Conservation (phyloP, 169 alveolate genomes). For the Plasmodium fragile region DNA sequence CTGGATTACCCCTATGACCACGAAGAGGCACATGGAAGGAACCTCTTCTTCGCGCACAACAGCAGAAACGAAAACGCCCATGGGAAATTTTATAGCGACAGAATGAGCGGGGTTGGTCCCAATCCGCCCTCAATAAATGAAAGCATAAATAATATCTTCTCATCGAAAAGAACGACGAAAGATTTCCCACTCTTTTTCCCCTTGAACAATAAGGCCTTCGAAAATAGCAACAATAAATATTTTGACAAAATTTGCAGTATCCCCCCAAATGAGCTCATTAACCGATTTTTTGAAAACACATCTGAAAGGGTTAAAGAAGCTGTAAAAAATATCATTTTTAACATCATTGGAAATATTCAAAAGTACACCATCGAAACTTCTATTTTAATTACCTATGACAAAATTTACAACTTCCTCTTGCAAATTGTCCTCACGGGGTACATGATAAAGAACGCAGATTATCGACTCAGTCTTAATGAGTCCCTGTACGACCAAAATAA, state of each 20-base stretch:
- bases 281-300: conserved; percentile 81
- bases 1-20: not conserved
- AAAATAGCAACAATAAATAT: conserved; percentile 74
- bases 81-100: conserved; percentile 1
- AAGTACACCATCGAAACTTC: conserved; percentile 87
- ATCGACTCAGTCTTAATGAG: conserved; percentile 81
- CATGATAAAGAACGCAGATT: conserved; percentile 89
- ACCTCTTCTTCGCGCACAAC: not conserved
- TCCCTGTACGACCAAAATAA: conserved; percentile 71
- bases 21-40: not conserved
- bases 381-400: conserved; percentile 85
- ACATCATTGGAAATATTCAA: conserved; percentile 85
- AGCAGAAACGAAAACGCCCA: not conserved
- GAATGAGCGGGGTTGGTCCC: not conserved
- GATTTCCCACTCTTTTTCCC: conserved; percentile 68
- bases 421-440: conserved; percentile 88
- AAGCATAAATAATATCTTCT: conserved; percentile 45
- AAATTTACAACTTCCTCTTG: conserved; percentile 80
- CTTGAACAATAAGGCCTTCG: conserved; percentile 38
- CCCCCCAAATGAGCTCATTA: conserved; percentile 82
- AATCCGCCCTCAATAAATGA: conserved; percentile 30
- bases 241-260: conserved; percentile 74
- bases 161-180: conserved; percentile 42
- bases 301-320: conserved; percentile 87
- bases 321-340: conserved; percentile 84